These are phyloP conservation scores for Ophiocordyceps australis DNA, from an alignment of 2,329 filamentous ascomycete genomes.

Conservation along the genomic window DNA sequence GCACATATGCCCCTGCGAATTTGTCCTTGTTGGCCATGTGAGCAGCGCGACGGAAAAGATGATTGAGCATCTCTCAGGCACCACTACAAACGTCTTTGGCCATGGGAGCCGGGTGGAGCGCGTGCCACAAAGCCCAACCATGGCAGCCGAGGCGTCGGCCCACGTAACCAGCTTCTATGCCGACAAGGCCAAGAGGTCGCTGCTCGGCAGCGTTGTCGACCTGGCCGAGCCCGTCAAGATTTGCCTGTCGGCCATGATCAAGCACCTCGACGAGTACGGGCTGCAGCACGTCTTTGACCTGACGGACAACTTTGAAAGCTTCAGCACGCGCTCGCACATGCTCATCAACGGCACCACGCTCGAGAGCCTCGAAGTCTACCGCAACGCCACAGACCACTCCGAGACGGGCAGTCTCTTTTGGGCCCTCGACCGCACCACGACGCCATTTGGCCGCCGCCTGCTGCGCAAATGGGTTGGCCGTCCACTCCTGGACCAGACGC, in stretches of 20 bases:
- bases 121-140: slow-evolving; percentile 57
- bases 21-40: slow-evolving; percentile 79
- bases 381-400: slow-evolving; percentile 76
- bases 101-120: slow-evolving; percentile 78
- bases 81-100: slow-evolving; percentile 79
- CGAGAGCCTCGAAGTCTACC: slow-evolving; percentile 86
- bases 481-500: slow-evolving; percentile 59
- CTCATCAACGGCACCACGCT: slow-evolving; percentile 87
- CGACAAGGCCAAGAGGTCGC: slow-evolving; percentile 54
- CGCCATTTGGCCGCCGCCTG: slow-evolving; percentile 72
- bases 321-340: slow-evolving; percentile 90
- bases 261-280: slow-evolving; percentile 77
- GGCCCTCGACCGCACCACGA: slow-evolving; percentile 84
- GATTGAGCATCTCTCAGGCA: slow-evolving; percentile 74
- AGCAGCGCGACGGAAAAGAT: slow-evolving; percentile 87
- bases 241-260: slow-evolving; percentile 93
- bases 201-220: slow-evolving; percentile 74
- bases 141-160: slow-evolving; percentile 68
- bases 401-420: slow-evolving; percentile 85
- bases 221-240: slow-evolving; percentile 76
- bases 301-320: slow-evolving; percentile 93
- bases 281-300: slow-evolving; percentile 90
- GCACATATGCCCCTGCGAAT: slow-evolving; percentile 90
- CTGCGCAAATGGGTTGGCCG: slow-evolving; percentile 90
- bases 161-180: slow-evolving; percentile 91